Percentiles rank a stretch among this genome's conserved stretches.
Conservation (phyloP, 441 rosid genomes). For the Gossypium lobatum region DNA sequence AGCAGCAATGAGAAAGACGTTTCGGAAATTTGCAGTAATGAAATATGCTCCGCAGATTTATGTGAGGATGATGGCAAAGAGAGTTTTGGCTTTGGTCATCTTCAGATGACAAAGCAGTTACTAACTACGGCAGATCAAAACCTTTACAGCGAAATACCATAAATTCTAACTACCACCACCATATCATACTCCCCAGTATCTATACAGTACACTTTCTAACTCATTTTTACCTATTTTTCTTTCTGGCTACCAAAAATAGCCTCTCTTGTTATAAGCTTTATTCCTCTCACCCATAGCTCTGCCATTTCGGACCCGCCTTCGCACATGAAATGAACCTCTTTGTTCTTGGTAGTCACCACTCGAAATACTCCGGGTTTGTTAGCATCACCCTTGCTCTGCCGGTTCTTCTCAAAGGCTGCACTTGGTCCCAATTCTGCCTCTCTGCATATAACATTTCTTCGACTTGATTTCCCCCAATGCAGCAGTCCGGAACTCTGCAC, state of each 20-base stretch:
- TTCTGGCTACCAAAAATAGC: conserved; percentile 30
- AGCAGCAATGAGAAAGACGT: neutral
- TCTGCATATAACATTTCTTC: conserved; percentile 63
- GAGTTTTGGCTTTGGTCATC: neutral
- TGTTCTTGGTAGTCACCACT: conserved; percentile 59
- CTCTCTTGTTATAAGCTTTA: conserved; percentile 61
- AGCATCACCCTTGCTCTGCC: conserved; percentile 36
- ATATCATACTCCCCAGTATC: too few relatives aligned
- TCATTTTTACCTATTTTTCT: neutral
- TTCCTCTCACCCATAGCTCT: conserved; percentile 89
- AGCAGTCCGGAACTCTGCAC: conserved; percentile 45
- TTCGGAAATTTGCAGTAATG: neutral
- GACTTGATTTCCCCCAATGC: conserved; percentile 73
- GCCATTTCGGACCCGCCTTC: conserved; percentile 70
- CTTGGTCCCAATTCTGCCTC: conserved; percentile 66
- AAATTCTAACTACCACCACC: too few relatives aligned
- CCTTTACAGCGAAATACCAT: conserved; percentile 12
- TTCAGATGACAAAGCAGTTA: conserved; percentile 22
- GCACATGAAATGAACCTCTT: conserved; percentile 75
- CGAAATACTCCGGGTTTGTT: conserved; percentile 59
- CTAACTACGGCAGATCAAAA: conserved; percentile 30
- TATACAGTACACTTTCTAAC: too few relatives aligned
- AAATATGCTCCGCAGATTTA: too few relatives aligned
- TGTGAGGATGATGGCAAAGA: too few relatives aligned
- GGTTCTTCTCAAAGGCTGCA: conserved; percentile 38